Conservation (phyloP, 1,284 basidiomycete genomes). For the Kwoniella shivajii region DNA sequence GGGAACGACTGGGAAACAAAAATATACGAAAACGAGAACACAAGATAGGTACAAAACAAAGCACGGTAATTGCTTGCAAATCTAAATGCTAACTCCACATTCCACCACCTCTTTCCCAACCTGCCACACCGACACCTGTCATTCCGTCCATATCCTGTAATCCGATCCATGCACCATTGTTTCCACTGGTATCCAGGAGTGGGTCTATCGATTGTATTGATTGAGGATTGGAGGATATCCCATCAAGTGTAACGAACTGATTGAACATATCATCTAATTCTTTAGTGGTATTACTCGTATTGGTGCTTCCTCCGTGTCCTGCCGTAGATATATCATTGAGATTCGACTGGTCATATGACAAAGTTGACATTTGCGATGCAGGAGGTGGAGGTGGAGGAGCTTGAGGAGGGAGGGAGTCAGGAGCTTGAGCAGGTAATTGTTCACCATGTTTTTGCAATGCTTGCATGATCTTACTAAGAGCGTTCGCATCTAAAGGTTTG, state of each 20-base stretch:
- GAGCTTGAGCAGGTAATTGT: not conserved
- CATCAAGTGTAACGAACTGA: conserved; percentile 23
- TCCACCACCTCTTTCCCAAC: too few species aligned
- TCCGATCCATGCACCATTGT: too few species aligned
- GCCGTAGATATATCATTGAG: not conserved
- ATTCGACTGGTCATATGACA: not conserved
- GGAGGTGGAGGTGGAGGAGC: not conserved
- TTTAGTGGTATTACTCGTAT: not conserved
- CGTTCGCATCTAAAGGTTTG: conserved; percentile 46
- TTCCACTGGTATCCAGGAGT: too few species aligned
- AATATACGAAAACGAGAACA: too few species aligned
- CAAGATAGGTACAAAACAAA: too few species aligned
- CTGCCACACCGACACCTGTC: too few species aligned
- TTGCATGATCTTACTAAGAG: conserved; percentile 44
- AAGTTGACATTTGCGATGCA: not conserved
- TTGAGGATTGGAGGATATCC: too few species aligned
- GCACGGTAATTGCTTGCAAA: too few species aligned
- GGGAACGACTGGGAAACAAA: too few species aligned
- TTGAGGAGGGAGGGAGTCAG: not conserved
- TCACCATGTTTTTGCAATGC: conserved; percentile 32
- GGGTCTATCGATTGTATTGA: too few species aligned
- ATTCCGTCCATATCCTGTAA: too few species aligned
- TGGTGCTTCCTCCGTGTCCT: not conserved
- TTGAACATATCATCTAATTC: conserved; percentile 25
- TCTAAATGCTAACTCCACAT: too few species aligned